These are phyloP conservation scores for Aspergillus puulaauensis DNA, from an alignment of 2,329 filamentous ascomycete species.

Conservation along the genomic window DNA sequence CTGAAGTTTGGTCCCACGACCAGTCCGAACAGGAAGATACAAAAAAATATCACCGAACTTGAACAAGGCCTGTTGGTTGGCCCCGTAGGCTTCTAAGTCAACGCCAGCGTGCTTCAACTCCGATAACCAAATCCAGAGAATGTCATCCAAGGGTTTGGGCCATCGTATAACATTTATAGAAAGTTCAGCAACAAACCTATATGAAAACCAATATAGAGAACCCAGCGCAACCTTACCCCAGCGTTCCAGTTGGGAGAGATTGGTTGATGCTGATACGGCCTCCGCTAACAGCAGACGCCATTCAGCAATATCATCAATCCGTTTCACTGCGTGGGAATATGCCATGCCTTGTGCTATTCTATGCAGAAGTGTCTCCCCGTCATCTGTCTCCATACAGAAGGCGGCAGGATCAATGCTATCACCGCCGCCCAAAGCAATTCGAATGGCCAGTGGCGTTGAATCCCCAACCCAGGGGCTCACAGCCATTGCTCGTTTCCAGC, in stretches of 20 bases:
- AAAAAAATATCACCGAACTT: background rate
- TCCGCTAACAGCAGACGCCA: background rate
- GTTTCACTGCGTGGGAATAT: fast-evolving
- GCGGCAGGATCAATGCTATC: background rate
- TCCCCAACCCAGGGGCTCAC: background rate
- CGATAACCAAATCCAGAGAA: background rate
- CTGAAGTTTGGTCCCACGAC: fast-evolving
- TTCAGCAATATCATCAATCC: background rate
- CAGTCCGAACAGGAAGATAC: too few relatives aligned
- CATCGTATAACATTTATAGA: too few relatives aligned
- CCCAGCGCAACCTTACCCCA: fast-evolving
- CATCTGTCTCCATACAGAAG: background rate
- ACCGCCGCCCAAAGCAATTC: background rate
- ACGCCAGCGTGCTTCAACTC: background rate
- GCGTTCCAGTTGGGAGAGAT: background rate
- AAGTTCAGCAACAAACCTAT: too few relatives aligned
- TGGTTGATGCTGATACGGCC: background rate
- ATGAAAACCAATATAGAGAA: background rate
- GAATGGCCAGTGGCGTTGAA: background rate
- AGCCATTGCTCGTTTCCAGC: background rate
- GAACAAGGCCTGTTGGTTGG: background rate
- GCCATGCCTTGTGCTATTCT: background rate
- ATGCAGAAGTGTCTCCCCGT: background rate
- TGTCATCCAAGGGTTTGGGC: background rate
- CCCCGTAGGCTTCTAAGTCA: background rate